Percentiles rank a stretch among this genome's conserved stretches.
These are phyloP conservation scores for Apiospora arundinis DNA, from an alignment of 2,329 filamentous ascomycete species.

Conservation along the genomic window DNA sequence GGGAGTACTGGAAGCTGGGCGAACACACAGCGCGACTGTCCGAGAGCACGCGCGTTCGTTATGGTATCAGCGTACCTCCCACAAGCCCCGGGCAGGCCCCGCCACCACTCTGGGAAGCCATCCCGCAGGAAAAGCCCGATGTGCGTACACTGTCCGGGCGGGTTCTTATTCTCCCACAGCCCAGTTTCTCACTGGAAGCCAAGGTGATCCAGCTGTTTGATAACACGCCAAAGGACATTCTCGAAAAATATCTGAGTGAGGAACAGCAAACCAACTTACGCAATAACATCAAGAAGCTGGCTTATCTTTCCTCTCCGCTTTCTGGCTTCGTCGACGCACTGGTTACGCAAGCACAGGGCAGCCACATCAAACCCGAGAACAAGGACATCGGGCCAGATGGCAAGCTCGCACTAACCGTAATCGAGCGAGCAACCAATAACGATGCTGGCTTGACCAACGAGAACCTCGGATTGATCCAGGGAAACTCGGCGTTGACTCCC, in stretches of 20 bases:
- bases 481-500: constrained; percentile 43
- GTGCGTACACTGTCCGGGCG: constrained; percentile 43
- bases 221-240: constrained; percentile 33
- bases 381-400: constrained; percentile 28
- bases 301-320: constrained; percentile 34
- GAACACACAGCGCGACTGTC: constrained; percentile 29
- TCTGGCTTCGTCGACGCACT: constrained; percentile 40
- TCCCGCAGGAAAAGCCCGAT: constrained; percentile 24
- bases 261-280: background rate
- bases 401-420: constrained; percentile 21
- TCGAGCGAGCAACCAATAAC: background rate
- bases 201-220: constrained; percentile 44
- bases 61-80: constrained; percentile 24
- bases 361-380: constrained; percentile 46
- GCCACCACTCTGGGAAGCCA: background rate
- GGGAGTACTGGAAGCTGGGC: constrained; percentile 40
- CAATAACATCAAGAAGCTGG: constrained; percentile 32
- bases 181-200: constrained; percentile 41
- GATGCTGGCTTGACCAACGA: constrained; percentile 28
- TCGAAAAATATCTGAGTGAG: constrained; percentile 28
- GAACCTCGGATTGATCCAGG: constrained; percentile 33
- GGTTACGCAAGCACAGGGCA: constrained; percentile 42
- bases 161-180: constrained; percentile 48
- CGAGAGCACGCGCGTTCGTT: constrained; percentile 22
- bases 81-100: background rate